Evolutionary conservation across 257 asterid genomes (phyloP), one percentile per base, ranked within the genome.

Genomic region (Prunella vulgaris): DNA sequence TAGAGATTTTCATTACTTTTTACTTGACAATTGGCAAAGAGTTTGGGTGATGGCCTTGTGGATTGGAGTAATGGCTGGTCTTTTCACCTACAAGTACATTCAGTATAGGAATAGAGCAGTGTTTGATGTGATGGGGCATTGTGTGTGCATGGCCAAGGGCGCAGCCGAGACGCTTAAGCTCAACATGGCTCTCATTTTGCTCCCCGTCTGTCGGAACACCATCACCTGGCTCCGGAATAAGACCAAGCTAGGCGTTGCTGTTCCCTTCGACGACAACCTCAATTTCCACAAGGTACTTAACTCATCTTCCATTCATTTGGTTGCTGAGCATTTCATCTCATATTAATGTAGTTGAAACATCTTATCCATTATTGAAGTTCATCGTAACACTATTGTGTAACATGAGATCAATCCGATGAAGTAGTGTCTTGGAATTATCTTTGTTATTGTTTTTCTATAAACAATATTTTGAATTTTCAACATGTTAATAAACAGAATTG

Each of bases 131-230:
- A 86, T 90, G 95, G 99, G 99, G 7, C 80, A 77, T 12, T 93
- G 99, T 46, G 97, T 93, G 44, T 88, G 96, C 77, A 3, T 89
- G 53, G 99, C 99, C 14, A 93, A 93, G 64, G 99, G 99, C 0
- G 99, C 93, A 0, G 99, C 99, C n/a, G 99, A 93, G 82, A 93
- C 93, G 3, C 85, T 89, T 28, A 93, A 93, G 88, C 82, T 93
- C 25, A 93, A 93, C 85, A 93, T 93, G 99, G 99, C 97, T 0
- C 42, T 93, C 18, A 87, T 93, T 30, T 57, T 93, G 51, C 77
- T 93, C 0, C 97, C 97, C 0, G 97, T 93, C 3, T 93, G 96
- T 61, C 74, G 99, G 49, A 93, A 93, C 81, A 90, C 95, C 37
- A 88, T 93, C 63, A 93, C 99, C 4, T 90, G 99, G 97, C 95